Evolutionary conservation across 1,139 yeast species (phyloP).

Genomic region (Lizanozyma gosingica): DNA sequence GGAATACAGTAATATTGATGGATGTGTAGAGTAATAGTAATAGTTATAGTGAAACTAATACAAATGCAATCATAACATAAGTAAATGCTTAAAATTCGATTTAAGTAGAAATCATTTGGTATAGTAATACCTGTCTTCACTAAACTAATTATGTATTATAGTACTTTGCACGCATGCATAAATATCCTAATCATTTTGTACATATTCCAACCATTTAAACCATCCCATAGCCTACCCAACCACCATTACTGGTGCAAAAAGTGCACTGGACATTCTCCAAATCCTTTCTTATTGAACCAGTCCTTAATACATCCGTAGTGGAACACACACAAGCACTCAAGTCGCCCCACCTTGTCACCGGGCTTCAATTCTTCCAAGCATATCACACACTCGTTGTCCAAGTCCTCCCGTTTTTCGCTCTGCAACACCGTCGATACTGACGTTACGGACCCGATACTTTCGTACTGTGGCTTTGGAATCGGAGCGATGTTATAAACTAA

Average conservation of each 20-base stretch:
- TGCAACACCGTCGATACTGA: slow-evolving; percentile 17
- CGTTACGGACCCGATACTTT: slow-evolving; percentile 23
- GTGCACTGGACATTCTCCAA: slow-evolving; percentile 83
- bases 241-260: slow-evolving; percentile 22
- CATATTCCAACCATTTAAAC: too few species aligned
- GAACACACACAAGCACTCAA: slow-evolving; percentile 91
- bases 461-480: slow-evolving; percentile 34
- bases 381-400: slow-evolving; percentile 76
- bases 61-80: too few species aligned
- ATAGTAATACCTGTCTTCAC: too few species aligned
- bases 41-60: too few species aligned
- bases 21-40: too few species aligned
- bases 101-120: too few species aligned
- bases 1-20: not conserved
- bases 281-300: slow-evolving; percentile 85
- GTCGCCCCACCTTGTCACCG: slow-evolving; percentile 83
- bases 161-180: too few species aligned
- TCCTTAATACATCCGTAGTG: slow-evolving; percentile 84
- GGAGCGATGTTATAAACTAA: slow-evolving; percentile 69
- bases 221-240: not conserved
- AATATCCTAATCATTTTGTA: too few species aligned
- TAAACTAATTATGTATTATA: too few species aligned
- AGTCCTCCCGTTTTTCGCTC: slow-evolving; percentile 16
- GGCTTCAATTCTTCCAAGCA: slow-evolving; percentile 83
- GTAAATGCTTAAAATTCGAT: too few species aligned